phyloP scores from a whole-genome alignment of 2,329 filamentous ascomycete species.

The Fusarium musae region DNA sequence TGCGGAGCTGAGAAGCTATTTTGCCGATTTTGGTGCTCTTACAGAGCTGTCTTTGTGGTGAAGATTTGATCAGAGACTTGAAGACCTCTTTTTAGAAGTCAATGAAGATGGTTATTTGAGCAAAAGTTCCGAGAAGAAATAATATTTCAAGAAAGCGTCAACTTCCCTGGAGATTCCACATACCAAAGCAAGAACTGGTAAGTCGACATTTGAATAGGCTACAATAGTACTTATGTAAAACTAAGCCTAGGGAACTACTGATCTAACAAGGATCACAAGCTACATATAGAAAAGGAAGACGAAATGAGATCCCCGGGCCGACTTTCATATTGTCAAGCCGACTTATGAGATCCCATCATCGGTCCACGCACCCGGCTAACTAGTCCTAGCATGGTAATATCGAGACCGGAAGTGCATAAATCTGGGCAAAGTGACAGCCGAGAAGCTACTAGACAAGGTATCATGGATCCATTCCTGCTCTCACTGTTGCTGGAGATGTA shows the following conservation, averaged over 20 bases:
- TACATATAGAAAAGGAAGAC: not conserved
- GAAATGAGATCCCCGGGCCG: conserved; percentile 12
- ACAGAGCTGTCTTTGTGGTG: conserved; percentile 14
- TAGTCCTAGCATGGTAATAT: conserved; percentile 33
- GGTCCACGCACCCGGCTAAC: conserved; percentile 26
- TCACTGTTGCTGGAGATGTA: not conserved
- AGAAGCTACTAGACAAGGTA: conserved; percentile 28
- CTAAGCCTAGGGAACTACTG: not conserved
- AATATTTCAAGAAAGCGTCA: not conserved
- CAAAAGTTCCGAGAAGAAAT: not conserved
- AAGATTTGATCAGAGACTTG: not conserved
- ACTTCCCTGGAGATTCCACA: not conserved
- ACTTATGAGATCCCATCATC: conserved; percentile 26
- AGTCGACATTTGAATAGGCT: not conserved
- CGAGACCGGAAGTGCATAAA: conserved; percentile 36
- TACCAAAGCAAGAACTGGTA: not conserved
- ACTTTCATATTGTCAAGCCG: conserved; percentile 8
- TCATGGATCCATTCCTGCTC: conserved; percentile 30
- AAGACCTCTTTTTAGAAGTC: not conserved
- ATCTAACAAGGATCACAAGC: not conserved
- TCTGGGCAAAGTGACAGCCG: conserved; percentile 22
- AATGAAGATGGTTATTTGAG: not conserved
- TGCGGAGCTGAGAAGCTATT: conserved; percentile 62
- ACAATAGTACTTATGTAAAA: not conserved
- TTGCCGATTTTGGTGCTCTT: conserved; percentile 56